Percentiles rank a stretch among this genome's conserved stretches.
Conservation (phyloP, 2,329 filamentous ascomycete species). For the Trichoderma gracile region DNA sequence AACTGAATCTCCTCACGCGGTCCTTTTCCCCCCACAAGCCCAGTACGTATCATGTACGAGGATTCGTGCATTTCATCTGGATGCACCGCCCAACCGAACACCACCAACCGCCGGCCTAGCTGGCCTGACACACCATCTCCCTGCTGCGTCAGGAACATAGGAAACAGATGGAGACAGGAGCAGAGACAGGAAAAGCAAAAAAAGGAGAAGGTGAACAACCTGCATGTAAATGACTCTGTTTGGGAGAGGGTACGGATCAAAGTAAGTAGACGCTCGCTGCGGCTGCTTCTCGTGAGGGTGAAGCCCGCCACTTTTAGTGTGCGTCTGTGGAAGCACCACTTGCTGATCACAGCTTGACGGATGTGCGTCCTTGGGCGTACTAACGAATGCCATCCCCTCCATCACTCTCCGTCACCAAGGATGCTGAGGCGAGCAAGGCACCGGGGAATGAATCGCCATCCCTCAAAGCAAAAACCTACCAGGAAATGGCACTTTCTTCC, state of each 20-base stretch:
- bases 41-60: slow-evolving; percentile 19
- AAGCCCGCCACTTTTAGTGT: slow-evolving; percentile 16
- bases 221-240: not conserved
- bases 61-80: not conserved
- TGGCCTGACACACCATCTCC: slow-evolving; percentile 11
- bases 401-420: not conserved
- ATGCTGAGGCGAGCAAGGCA: not conserved
- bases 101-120: slow-evolving; percentile 25
- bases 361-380: not conserved
- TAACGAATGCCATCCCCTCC: not conserved
- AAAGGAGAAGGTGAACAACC: not conserved
- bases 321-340: slow-evolving; percentile 18
- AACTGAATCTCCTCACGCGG: slow-evolving; percentile 9
- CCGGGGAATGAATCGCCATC: not conserved
- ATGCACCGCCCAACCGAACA: slow-evolving; percentile 24
- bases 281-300: slow-evolving; percentile 8
- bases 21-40: slow-evolving; percentile 21
- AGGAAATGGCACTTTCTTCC: not conserved
- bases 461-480: not conserved
- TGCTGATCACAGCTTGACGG: slow-evolving; percentile 23
- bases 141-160: not conserved
- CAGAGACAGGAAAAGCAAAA: not conserved
- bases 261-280: slow-evolving; percentile 1
- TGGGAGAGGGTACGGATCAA: not conserved
- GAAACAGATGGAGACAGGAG: not conserved